phyloP scores from a whole-genome alignment of 495 filamentous ascomycete genomes.

The Aspergillus affinis region DNA sequence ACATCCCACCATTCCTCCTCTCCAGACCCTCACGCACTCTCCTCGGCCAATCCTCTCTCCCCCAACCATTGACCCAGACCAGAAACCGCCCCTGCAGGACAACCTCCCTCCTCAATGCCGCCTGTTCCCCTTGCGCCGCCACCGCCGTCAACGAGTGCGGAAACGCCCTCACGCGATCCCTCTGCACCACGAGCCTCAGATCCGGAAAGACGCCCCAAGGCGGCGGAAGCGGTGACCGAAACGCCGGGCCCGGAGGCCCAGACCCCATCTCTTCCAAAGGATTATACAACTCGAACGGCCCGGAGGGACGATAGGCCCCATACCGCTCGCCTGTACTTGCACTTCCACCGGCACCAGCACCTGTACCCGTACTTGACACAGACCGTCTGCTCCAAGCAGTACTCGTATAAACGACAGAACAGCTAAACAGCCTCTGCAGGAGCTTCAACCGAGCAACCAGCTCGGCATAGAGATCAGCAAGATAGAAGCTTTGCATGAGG shows the following conservation, averaged over 20 bases:
- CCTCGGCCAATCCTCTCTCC: conserved; percentile 43
- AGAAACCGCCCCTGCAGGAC: conserved; percentile 42
- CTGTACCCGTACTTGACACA: conserved; percentile 3
- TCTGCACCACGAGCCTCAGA: conserved; percentile 47
- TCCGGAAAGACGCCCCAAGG: conserved; percentile 49
- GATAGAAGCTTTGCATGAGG: conserved; percentile 31
- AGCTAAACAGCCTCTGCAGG: conserved; percentile 39
- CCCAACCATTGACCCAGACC: conserved; percentile 48
- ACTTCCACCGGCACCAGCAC: conserved; percentile 1
- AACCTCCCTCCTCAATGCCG: conserved; percentile 40
- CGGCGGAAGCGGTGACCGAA: conserved; percentile 43
- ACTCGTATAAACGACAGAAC: conserved; percentile 40
- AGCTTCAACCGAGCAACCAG: conserved; percentile 35
- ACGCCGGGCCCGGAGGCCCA: conserved; percentile 35
- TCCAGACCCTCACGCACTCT: conserved; percentile 34
- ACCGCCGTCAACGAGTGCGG: conserved; percentile 51
- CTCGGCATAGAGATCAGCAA: conserved; percentile 37
- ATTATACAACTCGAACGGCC: conserved; percentile 19
- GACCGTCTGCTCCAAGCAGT: conserved; percentile 23
- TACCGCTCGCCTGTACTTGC: background rate
- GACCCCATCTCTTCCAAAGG: conserved; percentile 24
- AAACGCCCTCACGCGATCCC: conserved; percentile 51
- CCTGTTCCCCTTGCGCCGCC: conserved; percentile 52
- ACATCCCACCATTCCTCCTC: conserved; percentile 30
- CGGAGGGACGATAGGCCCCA: conserved; percentile 5